Conservation (phyloP, 2,329 filamentous ascomycete species). For the Fusarium bactridioides region DNA sequence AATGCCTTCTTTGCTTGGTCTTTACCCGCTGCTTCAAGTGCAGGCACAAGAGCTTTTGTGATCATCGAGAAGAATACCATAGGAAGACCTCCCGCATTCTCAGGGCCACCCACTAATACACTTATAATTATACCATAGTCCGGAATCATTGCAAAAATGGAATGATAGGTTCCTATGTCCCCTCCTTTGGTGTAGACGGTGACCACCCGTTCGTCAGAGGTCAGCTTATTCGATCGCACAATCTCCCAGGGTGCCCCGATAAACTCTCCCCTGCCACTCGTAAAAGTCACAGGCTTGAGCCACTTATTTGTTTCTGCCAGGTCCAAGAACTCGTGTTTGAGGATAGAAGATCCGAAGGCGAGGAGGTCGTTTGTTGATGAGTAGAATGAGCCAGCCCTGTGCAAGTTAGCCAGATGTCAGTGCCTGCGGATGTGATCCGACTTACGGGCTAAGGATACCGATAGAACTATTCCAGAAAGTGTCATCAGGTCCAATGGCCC, state of each 20-base stretch:
- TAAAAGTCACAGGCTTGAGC: conserved; percentile 7
- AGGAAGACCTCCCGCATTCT: not conserved
- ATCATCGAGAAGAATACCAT: conserved; percentile 2
- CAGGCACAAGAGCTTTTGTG: not conserved
- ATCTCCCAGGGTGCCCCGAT: conserved; percentile 10
- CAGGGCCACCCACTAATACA: not conserved
- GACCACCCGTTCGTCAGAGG: not conserved
- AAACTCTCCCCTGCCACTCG: not conserved
- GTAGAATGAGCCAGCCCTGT: conserved; percentile 7
- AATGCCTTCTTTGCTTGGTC: not conserved
- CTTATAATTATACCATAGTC: conserved; percentile 8
- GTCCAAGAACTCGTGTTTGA: not conserved
- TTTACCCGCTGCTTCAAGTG: conserved; percentile 3
- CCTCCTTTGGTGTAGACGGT: conserved; percentile 12
- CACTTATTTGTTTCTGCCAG: not conserved
- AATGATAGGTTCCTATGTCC: not conserved
- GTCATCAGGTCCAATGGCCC: not conserved
- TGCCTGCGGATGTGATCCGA: accelerated
- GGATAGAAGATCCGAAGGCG: conserved; percentile 2
- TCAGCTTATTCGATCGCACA: conserved; percentile 10
- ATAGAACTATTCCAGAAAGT: conserved; percentile 1
- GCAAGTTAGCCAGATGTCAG: not conserved
- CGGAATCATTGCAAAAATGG: not conserved
- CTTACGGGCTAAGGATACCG: conserved; percentile 7
- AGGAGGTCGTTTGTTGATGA: conserved; percentile 14